Percentiles rank a stretch among this genome's conserved stretches.
These are phyloP conservation scores for Geosmithia putterillii DNA, from an alignment of 2,329 filamentous ascomycete species.

Conservation along the genomic window DNA sequence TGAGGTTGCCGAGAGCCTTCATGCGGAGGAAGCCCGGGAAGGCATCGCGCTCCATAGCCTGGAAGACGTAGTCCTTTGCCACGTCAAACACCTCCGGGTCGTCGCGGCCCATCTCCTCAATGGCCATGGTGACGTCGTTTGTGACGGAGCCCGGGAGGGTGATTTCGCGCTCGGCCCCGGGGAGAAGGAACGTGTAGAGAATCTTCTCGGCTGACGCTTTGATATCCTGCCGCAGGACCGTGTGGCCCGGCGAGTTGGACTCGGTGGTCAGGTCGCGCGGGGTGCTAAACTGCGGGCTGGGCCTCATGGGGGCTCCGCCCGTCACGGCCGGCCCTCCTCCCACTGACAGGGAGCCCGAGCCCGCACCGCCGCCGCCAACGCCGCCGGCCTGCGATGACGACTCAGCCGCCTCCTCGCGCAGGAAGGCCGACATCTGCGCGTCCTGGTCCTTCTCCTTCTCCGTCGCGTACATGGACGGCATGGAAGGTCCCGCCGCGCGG, in stretches of 20 bases:
- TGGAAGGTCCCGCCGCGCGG: conserved; percentile 46
- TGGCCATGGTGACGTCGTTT: conserved; percentile 70
- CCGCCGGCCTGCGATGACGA: conserved; percentile 29
- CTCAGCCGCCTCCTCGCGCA: conserved; percentile 54
- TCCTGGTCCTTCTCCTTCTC: conserved; percentile 70
- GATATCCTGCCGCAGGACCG: conserved; percentile 80
- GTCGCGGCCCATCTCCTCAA: conserved; percentile 84
- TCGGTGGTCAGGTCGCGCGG: conserved; percentile 54
- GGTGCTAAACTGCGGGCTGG: conserved; percentile 46
- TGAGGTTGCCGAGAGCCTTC: conserved; percentile 91
- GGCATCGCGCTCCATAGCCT: conserved; percentile 99
- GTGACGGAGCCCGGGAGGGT: conserved; percentile 82
- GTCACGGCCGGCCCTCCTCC: too few relatives aligned
- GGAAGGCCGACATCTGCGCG: conserved; percentile 81
- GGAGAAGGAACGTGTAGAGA: conserved; percentile 91
- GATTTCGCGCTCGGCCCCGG: conserved; percentile 93
- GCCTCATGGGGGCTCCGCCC: conserved; percentile 29
- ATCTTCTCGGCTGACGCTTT: conserved; percentile 94
- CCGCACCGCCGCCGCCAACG: too few relatives aligned
- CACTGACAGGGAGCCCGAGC: neutral
- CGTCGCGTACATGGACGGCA: conserved; percentile 50
- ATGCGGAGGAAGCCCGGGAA: conserved; percentile 92
- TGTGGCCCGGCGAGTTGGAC: conserved; percentile 72
- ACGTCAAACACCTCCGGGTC: conserved; percentile 96
- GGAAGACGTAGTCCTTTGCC: conserved; percentile 98